phyloP scores from a whole-genome alignment of 1,139 yeast species.

The Hanseniaspora sp. region DNA sequence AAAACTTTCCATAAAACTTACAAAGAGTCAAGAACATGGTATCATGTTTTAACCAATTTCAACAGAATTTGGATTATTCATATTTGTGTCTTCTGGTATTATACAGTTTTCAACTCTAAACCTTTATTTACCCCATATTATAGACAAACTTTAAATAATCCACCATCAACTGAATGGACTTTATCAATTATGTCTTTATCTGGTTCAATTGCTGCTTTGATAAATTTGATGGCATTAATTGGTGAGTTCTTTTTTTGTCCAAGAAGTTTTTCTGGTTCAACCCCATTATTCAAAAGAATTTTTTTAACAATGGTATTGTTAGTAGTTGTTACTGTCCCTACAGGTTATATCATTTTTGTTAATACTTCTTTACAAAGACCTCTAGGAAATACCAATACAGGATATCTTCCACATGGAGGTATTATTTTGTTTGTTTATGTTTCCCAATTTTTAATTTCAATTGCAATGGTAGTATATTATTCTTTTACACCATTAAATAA shows the following conservation, averaged over 20 bases:
- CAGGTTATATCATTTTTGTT: conserved; percentile 33
- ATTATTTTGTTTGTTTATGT: conserved; percentile 34
- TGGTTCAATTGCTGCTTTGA: conserved; percentile 39
- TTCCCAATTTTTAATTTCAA: conserved; percentile 38
- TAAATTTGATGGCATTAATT: conserved; percentile 36
- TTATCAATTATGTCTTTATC: conserved; percentile 43
- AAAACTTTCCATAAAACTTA: conserved; percentile 46
- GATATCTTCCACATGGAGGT: conserved; percentile 45
- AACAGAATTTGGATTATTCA: conserved; percentile 56
- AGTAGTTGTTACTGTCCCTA: conserved; percentile 33
- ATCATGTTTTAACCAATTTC: conserved; percentile 46
- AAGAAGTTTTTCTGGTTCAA: conserved; percentile 46
- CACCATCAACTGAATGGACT: conserved; percentile 39
- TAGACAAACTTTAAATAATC: conserved; percentile 36
- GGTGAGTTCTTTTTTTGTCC: conserved; percentile 44
- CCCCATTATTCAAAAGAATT: conserved; percentile 34
- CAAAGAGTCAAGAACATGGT: conserved; percentile 49
- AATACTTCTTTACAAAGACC: conserved; percentile 26
- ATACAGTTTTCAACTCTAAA: conserved; percentile 44
- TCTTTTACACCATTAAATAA: conserved; percentile 39
- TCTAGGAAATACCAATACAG: conserved; percentile 32
- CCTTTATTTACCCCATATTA: conserved; percentile 45
- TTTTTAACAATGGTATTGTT: conserved; percentile 30
- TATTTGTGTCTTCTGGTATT: conserved; percentile 49
- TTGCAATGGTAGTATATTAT: conserved; percentile 36